Conservation (phyloP, 257 asterid genomes). For the Marsdenia floribunda region DNA sequence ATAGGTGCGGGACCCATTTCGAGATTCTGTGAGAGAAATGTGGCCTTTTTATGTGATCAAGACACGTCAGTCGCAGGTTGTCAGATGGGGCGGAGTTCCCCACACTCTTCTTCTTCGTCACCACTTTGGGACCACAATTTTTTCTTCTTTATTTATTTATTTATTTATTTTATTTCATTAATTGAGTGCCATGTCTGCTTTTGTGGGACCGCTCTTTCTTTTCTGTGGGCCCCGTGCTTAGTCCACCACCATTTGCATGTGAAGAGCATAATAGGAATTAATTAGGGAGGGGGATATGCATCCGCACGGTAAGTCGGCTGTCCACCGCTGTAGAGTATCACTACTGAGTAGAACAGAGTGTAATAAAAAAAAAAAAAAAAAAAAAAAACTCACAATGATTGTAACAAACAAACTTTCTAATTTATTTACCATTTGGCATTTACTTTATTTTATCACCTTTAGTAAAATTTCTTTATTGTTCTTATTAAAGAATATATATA, state of each 20-base stretch:
- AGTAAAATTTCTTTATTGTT: too few species aligned
- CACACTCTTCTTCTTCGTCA: too few species aligned
- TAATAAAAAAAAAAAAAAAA: too few species aligned
- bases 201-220: neutral
- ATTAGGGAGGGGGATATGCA: neutral
- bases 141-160: too few species aligned
- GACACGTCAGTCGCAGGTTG: constrained; percentile 8
- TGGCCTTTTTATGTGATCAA: constrained; percentile 2
- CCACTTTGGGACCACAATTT: too few species aligned
- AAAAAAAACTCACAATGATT: neutral
- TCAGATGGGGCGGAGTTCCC: too few species aligned
- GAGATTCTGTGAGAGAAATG: constrained; percentile 9
- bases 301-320: neutral
- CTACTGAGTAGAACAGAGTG: neutral
- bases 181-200: neutral
- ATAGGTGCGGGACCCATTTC: constrained; percentile 10
- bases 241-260: neutral
- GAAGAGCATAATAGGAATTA: too few species aligned
- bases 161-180: too few species aligned
- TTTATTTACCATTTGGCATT: too few species aligned
- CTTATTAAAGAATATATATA: too few species aligned
- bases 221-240: neutral
- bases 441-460: too few species aligned
- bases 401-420: too few species aligned
- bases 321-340: neutral